These are phyloP conservation scores for Leccinum broughii DNA, from an alignment of 768 basidiomycete genomes.

Conservation along the genomic window DNA sequence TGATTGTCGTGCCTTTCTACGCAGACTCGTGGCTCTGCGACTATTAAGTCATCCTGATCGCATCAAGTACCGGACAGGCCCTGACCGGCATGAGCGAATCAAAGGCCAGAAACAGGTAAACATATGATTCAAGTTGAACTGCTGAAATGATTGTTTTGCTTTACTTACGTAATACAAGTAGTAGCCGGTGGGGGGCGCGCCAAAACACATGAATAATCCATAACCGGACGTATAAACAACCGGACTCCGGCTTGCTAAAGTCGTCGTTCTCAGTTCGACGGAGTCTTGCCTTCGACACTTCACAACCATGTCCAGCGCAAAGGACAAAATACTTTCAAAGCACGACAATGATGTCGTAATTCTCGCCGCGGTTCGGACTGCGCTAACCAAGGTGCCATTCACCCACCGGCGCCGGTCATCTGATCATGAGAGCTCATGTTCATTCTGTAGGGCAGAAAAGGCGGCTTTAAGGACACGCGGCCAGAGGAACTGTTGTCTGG, in stretches of 20 bases:
- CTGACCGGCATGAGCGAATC: neutral
- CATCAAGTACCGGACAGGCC: neutral
- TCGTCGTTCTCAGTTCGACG: neutral
- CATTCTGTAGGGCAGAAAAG: conserved; percentile 65
- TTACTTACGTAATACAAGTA: neutral
- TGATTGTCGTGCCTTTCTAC: neutral
- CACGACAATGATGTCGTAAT: conserved; percentile 89
- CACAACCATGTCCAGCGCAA: conserved; percentile 38
- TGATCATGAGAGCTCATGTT: conserved; percentile 1
- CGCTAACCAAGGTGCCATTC: conserved; percentile 77
- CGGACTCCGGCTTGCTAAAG: neutral
- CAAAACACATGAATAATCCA: conserved; percentile 27
- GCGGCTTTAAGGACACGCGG: conserved; percentile 88
- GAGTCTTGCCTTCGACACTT: conserved; percentile 1
- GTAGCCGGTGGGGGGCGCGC: conserved; percentile 2
- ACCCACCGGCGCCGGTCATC: neutral
- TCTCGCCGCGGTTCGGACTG: conserved; percentile 83
- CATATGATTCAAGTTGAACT: neutral
- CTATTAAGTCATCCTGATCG: neutral
- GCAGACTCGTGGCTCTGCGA: neutral
- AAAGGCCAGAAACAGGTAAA: neutral
- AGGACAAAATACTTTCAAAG: conserved; percentile 65
- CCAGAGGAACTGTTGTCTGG: conserved; percentile 81
- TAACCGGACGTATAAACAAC: conserved; percentile 20
- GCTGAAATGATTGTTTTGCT: neutral